Percentiles rank a stretch among this genome's conserved stretches.
These are phyloP conservation scores for Naematelia encephala DNA, from an alignment of 768 basidiomycete genomes.

Conservation along the genomic window DNA sequence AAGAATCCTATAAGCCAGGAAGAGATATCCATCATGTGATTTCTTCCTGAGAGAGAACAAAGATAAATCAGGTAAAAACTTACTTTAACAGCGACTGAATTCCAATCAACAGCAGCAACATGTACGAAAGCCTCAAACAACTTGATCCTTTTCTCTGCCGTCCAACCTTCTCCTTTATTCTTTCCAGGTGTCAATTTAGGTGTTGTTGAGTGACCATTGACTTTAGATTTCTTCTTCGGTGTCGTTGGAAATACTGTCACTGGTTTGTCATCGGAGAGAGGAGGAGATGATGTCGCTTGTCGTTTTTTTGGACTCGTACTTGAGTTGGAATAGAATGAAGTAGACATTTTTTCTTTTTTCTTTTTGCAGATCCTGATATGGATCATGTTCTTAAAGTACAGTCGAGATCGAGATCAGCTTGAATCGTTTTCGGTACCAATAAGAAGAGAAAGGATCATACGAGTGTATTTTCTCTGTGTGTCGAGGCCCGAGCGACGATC, in stretches of 20 bases:
- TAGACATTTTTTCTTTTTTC: too few relatives aligned
- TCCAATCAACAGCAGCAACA: slow-evolving; percentile 16
- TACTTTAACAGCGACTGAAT: slow-evolving; percentile 20
- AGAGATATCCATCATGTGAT: not conserved
- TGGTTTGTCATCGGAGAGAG: too few relatives aligned
- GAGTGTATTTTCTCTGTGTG: too few relatives aligned
- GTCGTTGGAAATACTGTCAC: not conserved
- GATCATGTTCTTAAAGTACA: too few relatives aligned
- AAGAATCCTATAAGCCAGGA: not conserved
- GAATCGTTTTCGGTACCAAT: too few relatives aligned
- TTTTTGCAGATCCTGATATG: too few relatives aligned
- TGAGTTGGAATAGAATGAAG: too few relatives aligned
- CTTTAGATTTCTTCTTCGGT: not conserved
- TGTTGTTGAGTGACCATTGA: not conserved
- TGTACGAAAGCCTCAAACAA: slow-evolving; percentile 20
- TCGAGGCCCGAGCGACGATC: too few relatives aligned
- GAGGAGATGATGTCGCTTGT: too few relatives aligned
- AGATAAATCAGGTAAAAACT: slow-evolving; percentile 1
- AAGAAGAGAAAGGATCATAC: too few relatives aligned
- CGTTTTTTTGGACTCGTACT: too few relatives aligned
- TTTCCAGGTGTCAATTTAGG: not conserved
- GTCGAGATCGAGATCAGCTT: too few relatives aligned
- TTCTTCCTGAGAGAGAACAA: not conserved
- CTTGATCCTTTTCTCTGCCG: slow-evolving; percentile 15
- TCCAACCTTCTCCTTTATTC: slow-evolving; percentile 8